Evolutionary conservation across 805 yeast species (phyloP), one percentile per base, ranked within the genome.

Genomic region (Yarrowia phangngaensis): DNA sequence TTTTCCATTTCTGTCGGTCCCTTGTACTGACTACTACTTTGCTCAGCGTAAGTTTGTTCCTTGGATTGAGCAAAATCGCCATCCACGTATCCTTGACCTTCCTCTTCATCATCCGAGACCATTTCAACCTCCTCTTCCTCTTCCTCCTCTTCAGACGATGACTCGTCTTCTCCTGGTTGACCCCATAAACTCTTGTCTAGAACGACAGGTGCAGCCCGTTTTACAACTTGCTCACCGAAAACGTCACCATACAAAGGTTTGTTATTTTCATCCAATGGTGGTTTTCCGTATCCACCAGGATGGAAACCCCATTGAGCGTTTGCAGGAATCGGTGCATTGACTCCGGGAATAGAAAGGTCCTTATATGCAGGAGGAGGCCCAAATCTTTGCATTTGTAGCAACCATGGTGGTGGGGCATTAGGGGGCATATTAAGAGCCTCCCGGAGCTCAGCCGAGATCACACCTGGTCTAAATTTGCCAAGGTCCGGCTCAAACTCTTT

Each of bases 341-440:
- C 60, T 3, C 74, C 80, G 3, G 78, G 86, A 6, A 85, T 73
- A 24, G 70, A 66, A 61, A 86, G 66, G 28, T 75, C 71, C 2
- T 80, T 80, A 64, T 86, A 89, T 14, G 87, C 73, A 0, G 95
- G 95, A 0, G 97, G 95, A 20, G 83, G 78, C 0, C 97, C 97
- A 11, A 75, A 58, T 50, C 74, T 70, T 47, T 72, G 73, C 84
- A 89, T 81, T 27, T 74, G 74, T 2, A 71, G 63, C 16, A 81
- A 71, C 97, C 97, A 90, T 0, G 96, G 95, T 2, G 88, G 87
- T 5, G 80, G 72, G 1, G 69, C 67, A 29, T 70, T 74, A 6
- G 73, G 74, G 0, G 77, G 71, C 56, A 88, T 68, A 0, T 84
- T 88, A 56, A 90, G 65, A 0, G 95, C 95, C 2, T 67, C 64